These are phyloP conservation scores for Apophysomyces trapeziformis DNA, from an alignment of 371 early-diverging fungal species.

Conservation along the genomic window DNA sequence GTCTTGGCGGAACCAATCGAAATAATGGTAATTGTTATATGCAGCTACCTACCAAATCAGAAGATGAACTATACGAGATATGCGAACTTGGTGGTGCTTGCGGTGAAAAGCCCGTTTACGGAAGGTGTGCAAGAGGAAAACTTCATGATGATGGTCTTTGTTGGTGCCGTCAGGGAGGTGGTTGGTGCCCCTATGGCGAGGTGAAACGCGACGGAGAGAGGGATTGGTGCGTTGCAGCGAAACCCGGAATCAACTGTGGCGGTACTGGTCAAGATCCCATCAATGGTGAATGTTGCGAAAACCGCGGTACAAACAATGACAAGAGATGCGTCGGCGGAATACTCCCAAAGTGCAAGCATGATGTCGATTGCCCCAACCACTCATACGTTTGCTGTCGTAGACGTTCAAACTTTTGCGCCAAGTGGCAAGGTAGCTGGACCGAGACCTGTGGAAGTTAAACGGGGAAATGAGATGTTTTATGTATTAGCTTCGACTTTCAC, in stretches of 20 bases:
- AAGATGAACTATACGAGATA: background rate
- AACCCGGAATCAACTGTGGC: background rate
- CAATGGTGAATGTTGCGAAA: background rate
- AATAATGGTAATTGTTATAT: no score
- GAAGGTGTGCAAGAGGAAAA: background rate
- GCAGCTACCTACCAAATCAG: background rate
- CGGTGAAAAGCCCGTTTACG: background rate
- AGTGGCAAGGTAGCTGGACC: background rate
- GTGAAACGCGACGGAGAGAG: background rate
- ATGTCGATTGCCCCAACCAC: background rate
- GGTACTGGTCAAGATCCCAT: background rate
- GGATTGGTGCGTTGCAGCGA: background rate
- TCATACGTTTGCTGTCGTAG: background rate
- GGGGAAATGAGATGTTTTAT: background rate
- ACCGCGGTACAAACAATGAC: background rate
- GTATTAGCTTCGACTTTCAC: background rate
- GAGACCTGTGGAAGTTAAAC: background rate
- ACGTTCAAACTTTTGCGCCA: background rate
- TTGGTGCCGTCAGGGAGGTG: background rate
- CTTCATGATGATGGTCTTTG: background rate
- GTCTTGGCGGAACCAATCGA: background rate
- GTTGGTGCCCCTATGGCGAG: background rate
- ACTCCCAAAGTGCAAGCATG: background rate
- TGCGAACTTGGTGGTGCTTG: background rate
- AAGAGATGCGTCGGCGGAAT: background rate